Conservation (phyloP, 1,284 basidiomycete genomes). For the Acaromyces ingoldii region DNA sequence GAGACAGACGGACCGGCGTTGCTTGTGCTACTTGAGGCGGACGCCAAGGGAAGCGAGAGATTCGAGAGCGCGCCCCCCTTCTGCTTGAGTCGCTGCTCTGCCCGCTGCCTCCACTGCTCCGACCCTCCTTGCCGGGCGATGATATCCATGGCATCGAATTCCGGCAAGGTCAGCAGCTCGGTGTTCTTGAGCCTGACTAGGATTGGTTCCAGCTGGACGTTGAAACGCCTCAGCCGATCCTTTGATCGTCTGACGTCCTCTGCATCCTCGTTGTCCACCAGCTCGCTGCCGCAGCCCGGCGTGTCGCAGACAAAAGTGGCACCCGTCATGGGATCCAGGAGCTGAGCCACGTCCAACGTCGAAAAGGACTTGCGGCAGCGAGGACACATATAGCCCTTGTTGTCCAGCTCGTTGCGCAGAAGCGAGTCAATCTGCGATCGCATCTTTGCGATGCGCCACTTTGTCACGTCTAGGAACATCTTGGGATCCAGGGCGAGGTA, state of each 20-base stretch:
- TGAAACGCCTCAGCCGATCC: conserved; percentile 92
- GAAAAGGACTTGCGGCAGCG: conserved; percentile 79
- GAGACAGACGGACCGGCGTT: conserved; percentile 19
- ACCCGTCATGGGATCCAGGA: conserved; percentile 65
- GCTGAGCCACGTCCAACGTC: conserved; percentile 75
- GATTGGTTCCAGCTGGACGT: conserved; percentile 80
- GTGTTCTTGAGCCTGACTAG: conserved; percentile 79
- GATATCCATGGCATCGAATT: conserved; percentile 64
- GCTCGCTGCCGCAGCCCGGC: conserved; percentile 60
- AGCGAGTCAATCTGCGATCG: conserved; percentile 76
- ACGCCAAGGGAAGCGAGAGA: no score
- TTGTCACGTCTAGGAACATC: conserved; percentile 91
- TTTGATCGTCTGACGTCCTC: conserved; percentile 76
- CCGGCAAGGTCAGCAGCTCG: conserved; percentile 55
- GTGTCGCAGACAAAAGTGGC: conserved; percentile 47
- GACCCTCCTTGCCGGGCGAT: conserved; percentile 39
- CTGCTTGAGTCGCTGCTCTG: conserved; percentile 6
- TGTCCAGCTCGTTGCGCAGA: conserved; percentile 61
- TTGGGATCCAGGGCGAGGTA: conserved; percentile 98
- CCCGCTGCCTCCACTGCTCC: conserved; percentile 52
- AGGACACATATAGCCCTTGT: conserved; percentile 92
- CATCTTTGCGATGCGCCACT: conserved; percentile 96
- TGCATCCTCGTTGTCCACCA: conserved; percentile 85
- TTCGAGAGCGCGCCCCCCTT: no score
- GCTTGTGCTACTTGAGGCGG: conserved; percentile 7